Evolutionary conservation across 768 basidiomycete genomes (phyloP), one percentile per base, ranked within the genome.

Genomic region (Harrya chromipes): DNA sequence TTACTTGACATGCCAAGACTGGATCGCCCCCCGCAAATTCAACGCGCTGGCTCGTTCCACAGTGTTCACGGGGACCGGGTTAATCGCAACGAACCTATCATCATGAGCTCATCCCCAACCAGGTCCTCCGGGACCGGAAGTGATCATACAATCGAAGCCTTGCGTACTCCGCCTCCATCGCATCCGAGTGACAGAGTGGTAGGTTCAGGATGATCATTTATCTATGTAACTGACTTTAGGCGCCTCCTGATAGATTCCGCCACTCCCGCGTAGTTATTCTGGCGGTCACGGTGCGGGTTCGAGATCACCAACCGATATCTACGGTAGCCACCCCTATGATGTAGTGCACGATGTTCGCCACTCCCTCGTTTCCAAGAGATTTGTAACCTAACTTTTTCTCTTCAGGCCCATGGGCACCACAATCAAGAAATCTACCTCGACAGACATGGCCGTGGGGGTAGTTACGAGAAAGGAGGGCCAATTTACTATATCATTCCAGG

Each of bases 401-500:
- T 55, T 12, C 23, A 68, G 66, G 44, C 39, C 13, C 50, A 65
- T 62, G 63, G 62, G 47, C 57, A 55, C 55, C 51, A 46, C 48
- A 47, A 62, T 50, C 52, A 53, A 58, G 53, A 68, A 53, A 29
- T 51, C 27, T 46, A 61, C 44, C 47, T 44, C n/a, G 63, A 65
- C 52, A 42, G 58, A 55, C 43, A 66, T 42, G 45, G 50, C 48
- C 57, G 53, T 39, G 7, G 52, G 11, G 12, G 37, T n/a, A 46
- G 59, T 37, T 38, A 62, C 52, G 43, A 60, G 14, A 57, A 59
- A 37, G 62, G 59, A 7, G 54, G 56, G 53, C 53, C 79, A 64
- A 56, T 72, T 70, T 74, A 73, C 61, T 87, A 87, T 55, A 78
- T 87, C 55, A 76, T 87, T 42, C 85, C 86, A 33, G 74, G 73